phyloP scores from a whole-genome alignment of 2,329 filamentous ascomycete species.

The Emmonsia crescens region DNA sequence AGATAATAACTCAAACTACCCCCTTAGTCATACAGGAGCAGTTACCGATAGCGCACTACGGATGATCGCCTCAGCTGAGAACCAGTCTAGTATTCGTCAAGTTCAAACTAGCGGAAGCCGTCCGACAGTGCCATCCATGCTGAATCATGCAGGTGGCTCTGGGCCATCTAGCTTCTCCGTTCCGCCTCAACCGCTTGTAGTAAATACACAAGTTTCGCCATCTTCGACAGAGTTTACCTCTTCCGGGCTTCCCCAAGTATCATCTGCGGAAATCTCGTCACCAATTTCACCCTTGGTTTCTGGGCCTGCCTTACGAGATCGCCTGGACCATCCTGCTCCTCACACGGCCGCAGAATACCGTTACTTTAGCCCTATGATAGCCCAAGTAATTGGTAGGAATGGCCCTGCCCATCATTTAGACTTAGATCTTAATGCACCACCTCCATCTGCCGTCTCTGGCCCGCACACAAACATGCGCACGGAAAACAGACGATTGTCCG shows the following conservation, averaged over 20 bases:
- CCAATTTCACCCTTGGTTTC: neutral
- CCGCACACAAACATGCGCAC: neutral
- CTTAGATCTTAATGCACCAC: neutral
- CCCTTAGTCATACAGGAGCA: neutral
- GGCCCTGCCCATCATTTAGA: neutral
- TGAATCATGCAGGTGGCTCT: neutral
- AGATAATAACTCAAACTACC: neutral
- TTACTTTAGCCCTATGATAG: neutral
- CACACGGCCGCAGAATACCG: neutral
- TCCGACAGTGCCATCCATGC: neutral
- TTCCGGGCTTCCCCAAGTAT: neutral
- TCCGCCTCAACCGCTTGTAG: neutral
- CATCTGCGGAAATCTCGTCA: neutral
- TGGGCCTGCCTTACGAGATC: neutral
- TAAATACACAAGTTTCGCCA: neutral
- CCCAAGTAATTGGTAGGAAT: slow-evolving; percentile 2
- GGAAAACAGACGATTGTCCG: neutral
- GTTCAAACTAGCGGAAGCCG: neutral
- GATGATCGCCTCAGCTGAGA: neutral
- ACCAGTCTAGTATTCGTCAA: neutral
- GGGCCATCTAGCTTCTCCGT: neutral
- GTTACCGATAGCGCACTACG: neutral
- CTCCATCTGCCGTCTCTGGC: slow-evolving; percentile 6
- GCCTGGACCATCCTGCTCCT: neutral
- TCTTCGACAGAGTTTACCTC: neutral